Conservation (phyloP, 2,329 filamentous ascomycete genomes). For the Penicillium sp. region DNA sequence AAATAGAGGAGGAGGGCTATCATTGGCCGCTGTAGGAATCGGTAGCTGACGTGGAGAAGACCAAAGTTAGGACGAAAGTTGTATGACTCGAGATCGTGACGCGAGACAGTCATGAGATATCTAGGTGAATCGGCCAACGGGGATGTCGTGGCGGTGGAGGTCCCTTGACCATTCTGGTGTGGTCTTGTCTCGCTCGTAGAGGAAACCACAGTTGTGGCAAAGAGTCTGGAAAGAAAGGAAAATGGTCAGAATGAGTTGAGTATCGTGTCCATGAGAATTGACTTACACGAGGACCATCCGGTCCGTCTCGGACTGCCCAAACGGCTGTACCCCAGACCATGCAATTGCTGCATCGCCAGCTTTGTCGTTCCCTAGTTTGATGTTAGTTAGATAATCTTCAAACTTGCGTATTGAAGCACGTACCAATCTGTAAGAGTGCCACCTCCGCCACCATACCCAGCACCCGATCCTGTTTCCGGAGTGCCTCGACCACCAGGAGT, state of each 20-base stretch:
- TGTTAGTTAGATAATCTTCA: conserved; percentile 17
- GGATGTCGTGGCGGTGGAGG: conserved; percentile 62
- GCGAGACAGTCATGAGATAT: conserved; percentile 1
- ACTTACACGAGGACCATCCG: conserved; percentile 78
- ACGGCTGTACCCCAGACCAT: conserved; percentile 85
- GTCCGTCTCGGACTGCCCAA: conserved; percentile 94
- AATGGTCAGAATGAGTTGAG: conserved; percentile 25
- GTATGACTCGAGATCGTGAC: conserved; percentile 8
- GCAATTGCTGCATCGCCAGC: conserved; percentile 90
- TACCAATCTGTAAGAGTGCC: conserved; percentile 70
- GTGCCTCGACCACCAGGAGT: conserved; percentile 77
- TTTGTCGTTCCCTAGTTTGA: conserved; percentile 68
- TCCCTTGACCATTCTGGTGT: conserved; percentile 78
- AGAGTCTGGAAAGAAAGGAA: conserved; percentile 65
- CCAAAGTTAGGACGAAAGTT: not conserved
- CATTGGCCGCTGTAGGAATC: not conserved
- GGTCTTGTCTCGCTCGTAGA: conserved; percentile 85
- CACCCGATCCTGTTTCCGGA: conserved; percentile 68
- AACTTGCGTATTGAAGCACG: conserved; percentile 12
- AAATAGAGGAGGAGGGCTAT: conserved; percentile 16
- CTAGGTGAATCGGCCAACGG: conserved; percentile 42
- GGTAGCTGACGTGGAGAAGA: not conserved
- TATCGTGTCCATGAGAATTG: conserved; percentile 14
- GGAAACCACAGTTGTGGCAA: conserved; percentile 89
- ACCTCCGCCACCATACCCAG: conserved; percentile 72